phyloP scores from a whole-genome alignment of 257 asterid genomes.

The Fraxinus pennsylvanica region DNA sequence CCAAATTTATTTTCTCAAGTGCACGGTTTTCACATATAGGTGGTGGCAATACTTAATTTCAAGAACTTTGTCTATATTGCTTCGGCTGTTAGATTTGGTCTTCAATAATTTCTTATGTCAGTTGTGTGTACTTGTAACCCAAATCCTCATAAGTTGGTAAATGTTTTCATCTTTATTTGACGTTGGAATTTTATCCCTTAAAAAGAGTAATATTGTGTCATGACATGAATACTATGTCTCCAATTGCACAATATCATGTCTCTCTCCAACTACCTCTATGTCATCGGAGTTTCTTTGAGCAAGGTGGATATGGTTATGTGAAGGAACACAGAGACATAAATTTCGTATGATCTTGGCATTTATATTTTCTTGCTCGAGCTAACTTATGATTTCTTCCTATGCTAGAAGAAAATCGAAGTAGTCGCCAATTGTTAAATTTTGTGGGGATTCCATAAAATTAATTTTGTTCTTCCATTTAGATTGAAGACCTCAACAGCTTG shows the following conservation, averaged over 20 bases:
- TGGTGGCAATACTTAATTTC: too few species aligned
- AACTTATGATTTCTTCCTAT: not conserved
- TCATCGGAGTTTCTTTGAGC: not conserved
- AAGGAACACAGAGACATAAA: not conserved
- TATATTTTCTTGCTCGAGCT: not conserved
- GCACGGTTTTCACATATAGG: too few species aligned
- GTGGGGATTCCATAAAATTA: not conserved
- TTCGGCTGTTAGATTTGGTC: too few species aligned
- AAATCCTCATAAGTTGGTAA: too few species aligned
- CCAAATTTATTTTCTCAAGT: too few species aligned
- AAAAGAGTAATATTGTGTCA: too few species aligned
- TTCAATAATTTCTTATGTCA: too few species aligned
- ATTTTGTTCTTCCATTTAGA: constrained; percentile 27
- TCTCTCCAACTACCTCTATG: not conserved
- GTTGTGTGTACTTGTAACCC: too few species aligned
- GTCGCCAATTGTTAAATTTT: not conserved
- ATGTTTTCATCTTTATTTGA: too few species aligned
- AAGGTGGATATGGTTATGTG: not conserved
- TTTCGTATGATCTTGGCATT: not conserved
- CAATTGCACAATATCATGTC: not conserved
- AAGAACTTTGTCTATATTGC: too few species aligned
- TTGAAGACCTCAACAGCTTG: constrained; percentile 44
- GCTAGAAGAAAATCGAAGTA: not conserved
- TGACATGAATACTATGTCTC: not conserved
- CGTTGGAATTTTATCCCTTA: too few species aligned